Percentiles rank a stretch among this genome's conserved stretches.
phyloP scores from a whole-genome alignment of 345 rosid genomes.

The Ceriops decandra region DNA sequence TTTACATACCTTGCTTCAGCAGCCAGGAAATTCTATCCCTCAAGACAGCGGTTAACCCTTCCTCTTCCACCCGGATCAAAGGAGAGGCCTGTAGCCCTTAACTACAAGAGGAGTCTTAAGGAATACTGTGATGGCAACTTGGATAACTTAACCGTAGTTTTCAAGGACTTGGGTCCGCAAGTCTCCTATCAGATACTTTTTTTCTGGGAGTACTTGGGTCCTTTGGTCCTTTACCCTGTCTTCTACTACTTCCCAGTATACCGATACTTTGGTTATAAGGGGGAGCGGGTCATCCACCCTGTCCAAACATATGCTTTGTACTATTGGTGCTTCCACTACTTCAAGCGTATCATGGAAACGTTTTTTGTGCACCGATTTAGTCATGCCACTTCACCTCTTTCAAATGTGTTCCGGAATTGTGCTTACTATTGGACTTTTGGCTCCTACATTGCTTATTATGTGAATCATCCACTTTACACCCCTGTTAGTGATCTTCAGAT shows the following conservation, averaged over 20 bases:
- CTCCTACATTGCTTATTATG: slow-evolving; percentile 74
- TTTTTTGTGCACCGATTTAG: slow-evolving; percentile 91
- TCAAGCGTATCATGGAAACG: slow-evolving; percentile 90
- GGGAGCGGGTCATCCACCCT: slow-evolving; percentile 58
- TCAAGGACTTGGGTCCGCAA: slow-evolving; percentile 95
- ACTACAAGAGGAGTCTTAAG: slow-evolving; percentile 61
- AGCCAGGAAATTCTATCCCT: slow-evolving; percentile 88
- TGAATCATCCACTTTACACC: slow-evolving; percentile 91
- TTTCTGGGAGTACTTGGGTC: slow-evolving; percentile 94
- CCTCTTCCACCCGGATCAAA: slow-evolving; percentile 71
- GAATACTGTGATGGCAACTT: slow-evolving; percentile 68
- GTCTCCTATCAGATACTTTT: slow-evolving; percentile 90
- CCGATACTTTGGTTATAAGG: slow-evolving; percentile 62
- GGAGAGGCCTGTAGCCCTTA: slow-evolving; percentile 64
- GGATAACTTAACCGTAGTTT: slow-evolving; percentile 54
- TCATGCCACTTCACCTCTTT: slow-evolving; percentile 88
- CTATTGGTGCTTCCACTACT: slow-evolving; percentile 96
- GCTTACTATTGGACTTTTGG: slow-evolving; percentile 95
- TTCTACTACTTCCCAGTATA: slow-evolving; percentile 92
- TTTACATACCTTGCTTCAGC: slow-evolving; percentile 24
- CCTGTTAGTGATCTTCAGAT: slow-evolving; percentile 85
- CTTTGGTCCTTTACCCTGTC: slow-evolving; percentile 74
- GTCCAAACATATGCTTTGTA: slow-evolving; percentile 91
- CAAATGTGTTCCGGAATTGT: slow-evolving; percentile 90
- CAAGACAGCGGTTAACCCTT: slow-evolving; percentile 92